phyloP scores from a whole-genome alignment of 768 basidiomycete species.

The Mycena vulgaris region DNA sequence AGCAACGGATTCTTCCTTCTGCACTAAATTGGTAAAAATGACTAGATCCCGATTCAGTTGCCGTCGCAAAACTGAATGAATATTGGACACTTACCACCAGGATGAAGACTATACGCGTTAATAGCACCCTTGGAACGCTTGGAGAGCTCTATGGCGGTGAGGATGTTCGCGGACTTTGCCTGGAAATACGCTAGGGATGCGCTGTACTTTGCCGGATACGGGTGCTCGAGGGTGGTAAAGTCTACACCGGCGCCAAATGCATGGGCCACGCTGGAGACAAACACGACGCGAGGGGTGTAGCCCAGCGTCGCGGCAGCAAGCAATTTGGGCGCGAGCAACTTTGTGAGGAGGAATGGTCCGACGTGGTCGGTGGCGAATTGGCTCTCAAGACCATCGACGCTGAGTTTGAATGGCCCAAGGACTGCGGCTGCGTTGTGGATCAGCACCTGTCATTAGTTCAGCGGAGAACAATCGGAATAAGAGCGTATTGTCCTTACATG shows the following conservation, averaged over 20 bases:
- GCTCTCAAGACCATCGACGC: not conserved
- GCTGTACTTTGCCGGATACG: not conserved
- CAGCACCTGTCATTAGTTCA: not conserved
- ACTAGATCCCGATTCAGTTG: not conserved
- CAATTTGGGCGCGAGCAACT: not conserved
- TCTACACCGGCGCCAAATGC: not conserved
- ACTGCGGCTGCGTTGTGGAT: not conserved
- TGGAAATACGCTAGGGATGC: not conserved
- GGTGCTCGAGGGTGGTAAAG: not conserved
- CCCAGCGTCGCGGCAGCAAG: not conserved
- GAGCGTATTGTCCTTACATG: not conserved
- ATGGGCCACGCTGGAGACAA: not conserved
- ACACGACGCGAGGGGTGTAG: not conserved
- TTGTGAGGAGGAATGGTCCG: constrained; percentile 1
- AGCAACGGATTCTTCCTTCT: not conserved
- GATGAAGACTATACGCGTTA: constrained; percentile 9
- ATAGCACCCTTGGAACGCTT: not conserved
- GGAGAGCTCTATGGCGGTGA: not conserved
- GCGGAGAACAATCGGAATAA: no score
- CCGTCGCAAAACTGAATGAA: not conserved
- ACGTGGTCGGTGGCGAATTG: not conserved
- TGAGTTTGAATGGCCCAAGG: not conserved
- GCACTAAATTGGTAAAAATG: not conserved
- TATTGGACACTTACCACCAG: not conserved
- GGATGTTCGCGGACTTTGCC: not conserved